Evolutionary conservation across 805 yeast species (phyloP), one percentile per base, ranked within the genome.

Genomic region (Yarrowia sp.): DNA sequence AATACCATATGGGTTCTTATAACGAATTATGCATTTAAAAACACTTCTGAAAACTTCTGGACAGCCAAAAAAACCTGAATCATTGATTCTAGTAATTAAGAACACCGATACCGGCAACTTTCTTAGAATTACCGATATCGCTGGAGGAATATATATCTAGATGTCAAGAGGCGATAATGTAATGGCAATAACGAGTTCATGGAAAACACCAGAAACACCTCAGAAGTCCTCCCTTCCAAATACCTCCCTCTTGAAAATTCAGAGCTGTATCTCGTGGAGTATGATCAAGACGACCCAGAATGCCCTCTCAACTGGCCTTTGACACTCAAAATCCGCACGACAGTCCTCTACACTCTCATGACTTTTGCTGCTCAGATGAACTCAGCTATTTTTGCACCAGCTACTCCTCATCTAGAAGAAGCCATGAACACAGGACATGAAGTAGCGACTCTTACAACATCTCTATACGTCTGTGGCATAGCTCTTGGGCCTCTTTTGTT

Each of bases 311-410:
- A 72, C 42, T 73, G 76, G 76, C 61, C 88, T 1, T 62, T 60
- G 5, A 68, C 74, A 68, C 77, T 81, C 55, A 87, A 85, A 70
- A 84, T 88, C 84, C 69, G 74, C 46, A 77, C 85, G 36, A 80
- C 90, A 0, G 44, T 78, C 44, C 73, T 83, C 8, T 76, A 85
- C 9, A 84, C 89, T 1, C 10, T 76, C 8, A 76, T 85, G 6
- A 81, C 89, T 44, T 77, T 86, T 63, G 79, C 83, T 60, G 83
- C 86, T 41, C 86, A 92, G 0, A 78, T 86, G 72, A 81, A 87
- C 6, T 86, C 92, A 0, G 87, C 91, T 0, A 78, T 82, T 51
- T 88, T 86, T 79, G 79, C 89, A 2, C 78, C 85, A 65, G 87
- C 84, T 14, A 76, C 85, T 2, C 79, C 77, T 0, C 80, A 83